Conservation (phyloP, 805 yeast species). For the Schwanniomyces sp. region DNA sequence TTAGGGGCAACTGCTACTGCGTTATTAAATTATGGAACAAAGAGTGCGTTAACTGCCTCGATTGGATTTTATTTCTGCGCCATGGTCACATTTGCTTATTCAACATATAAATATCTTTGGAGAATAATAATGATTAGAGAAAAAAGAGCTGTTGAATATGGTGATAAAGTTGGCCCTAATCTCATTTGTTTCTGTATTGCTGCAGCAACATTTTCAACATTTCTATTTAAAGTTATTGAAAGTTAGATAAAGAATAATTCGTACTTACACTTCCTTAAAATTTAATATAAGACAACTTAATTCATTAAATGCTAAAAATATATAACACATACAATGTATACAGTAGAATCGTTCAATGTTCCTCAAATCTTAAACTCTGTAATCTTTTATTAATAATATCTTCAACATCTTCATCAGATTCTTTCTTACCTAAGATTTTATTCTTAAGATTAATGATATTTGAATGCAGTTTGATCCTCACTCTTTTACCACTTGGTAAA, state of each 20-base stretch:
- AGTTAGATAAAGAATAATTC: background rate
- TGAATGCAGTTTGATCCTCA: conserved; percentile 36
- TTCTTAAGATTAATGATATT: conserved; percentile 30
- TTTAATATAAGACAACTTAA: background rate
- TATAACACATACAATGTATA: too few relatives aligned
- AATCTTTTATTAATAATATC: conserved; percentile 55
- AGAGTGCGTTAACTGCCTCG: conserved; percentile 72
- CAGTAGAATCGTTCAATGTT: background rate
- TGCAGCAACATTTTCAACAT: conserved; percentile 63
- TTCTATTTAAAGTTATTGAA: conserved; percentile 50
- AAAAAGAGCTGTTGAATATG: conserved; percentile 81
- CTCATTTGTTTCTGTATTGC: conserved; percentile 75
- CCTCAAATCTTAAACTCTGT: conserved; percentile 8
- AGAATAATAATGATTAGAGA: conserved; percentile 81
- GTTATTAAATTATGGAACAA: conserved; percentile 79
- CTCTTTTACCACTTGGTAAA: conserved; percentile 72
- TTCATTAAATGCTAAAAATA: too few relatives aligned
- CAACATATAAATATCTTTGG: conserved; percentile 73
- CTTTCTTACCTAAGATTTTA: conserved; percentile 30
- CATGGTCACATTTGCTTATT: conserved; percentile 66
- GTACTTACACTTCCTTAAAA: background rate
- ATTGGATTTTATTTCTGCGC: conserved; percentile 86
- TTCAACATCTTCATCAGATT: conserved; percentile 46
- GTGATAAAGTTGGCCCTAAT: conserved; percentile 85
- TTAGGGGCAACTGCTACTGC: conserved; percentile 89